phyloP scores from a whole-genome alignment of 306 rosid species.

The Quercus berberidifolia region DNA sequence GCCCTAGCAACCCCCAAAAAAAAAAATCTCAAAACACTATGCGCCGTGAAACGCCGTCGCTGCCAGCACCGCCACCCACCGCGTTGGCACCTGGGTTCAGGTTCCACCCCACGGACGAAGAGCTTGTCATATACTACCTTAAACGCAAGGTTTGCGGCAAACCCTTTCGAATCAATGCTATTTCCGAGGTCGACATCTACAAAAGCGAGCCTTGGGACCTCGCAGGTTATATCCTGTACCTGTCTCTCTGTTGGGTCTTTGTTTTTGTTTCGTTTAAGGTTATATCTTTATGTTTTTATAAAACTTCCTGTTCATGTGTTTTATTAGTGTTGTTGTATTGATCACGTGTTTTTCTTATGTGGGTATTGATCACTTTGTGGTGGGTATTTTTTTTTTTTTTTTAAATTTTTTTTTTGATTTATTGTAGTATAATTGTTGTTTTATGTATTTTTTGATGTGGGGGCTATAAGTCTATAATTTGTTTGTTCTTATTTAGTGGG shows the following conservation, averaged over 20 bases:
- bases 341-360: not conserved
- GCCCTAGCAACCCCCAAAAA: constrained; percentile 47
- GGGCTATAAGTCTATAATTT: not conserved
- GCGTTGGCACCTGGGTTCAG: constrained; percentile 95
- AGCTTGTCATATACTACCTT: constrained; percentile 89
- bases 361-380: not conserved
- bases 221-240: constrained; percentile 40
- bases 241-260: no score
- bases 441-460: not conserved
- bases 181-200: constrained; percentile 91
- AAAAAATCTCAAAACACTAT: constrained; percentile 16
- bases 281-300: not conserved
- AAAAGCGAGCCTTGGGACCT: constrained; percentile 98
- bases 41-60: constrained; percentile 57
- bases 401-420: not conserved
- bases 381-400: not conserved
- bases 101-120: constrained; percentile 97
- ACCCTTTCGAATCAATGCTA: constrained; percentile 80
- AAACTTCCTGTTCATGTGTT: not conserved
- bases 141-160: constrained; percentile 86
- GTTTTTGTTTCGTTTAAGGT: not conserved
- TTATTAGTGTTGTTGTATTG: not conserved
- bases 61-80: constrained; percentile 48
- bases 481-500: constrained; percentile 1
- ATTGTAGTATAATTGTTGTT: not conserved